A percentile compares a stretch with the other conserved stretches of the same genome.
Evolutionary conservation across 768 basidiomycete species (phyloP).

Genomic region (Mycena galopus): DNA sequence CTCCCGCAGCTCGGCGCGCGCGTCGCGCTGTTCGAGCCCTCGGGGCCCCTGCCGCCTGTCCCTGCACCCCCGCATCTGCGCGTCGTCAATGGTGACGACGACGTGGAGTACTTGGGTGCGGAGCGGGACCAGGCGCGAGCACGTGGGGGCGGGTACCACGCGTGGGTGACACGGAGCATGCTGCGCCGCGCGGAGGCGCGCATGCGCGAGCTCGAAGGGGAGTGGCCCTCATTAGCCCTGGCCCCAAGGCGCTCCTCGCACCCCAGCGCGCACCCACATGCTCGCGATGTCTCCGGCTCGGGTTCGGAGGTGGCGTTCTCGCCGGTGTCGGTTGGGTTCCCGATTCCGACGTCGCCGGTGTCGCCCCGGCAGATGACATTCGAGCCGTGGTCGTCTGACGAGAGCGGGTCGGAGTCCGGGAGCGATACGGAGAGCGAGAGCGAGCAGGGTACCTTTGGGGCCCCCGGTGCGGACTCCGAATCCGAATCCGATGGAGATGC

Average conservation of each 20-base stretch:
- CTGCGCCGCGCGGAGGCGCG: constrained; percentile 59
- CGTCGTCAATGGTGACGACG: constrained; percentile 12
- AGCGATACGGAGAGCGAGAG: constrained; percentile 8
- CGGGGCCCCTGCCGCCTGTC: constrained; percentile 30
- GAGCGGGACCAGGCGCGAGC: neutral
- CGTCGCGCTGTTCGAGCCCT: constrained; percentile 33
- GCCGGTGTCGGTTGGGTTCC: constrained; percentile 19
- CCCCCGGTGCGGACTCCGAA: neutral
- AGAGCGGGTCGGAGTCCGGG: constrained; percentile 16
- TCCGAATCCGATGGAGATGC: neutral
- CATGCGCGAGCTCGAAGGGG: constrained; percentile 53
- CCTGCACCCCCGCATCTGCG: neutral
- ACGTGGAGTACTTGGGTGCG: constrained; percentile 15
- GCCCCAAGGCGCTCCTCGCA: no score
- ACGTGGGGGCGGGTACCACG: constrained; percentile 57
- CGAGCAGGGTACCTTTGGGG: neutral
- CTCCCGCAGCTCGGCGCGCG: constrained; percentile 63
- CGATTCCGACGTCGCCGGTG: constrained; percentile 20
- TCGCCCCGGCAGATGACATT: constrained; percentile 27
- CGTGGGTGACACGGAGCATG: constrained; percentile 69
- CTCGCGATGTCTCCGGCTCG: neutral
- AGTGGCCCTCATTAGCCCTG: no score
- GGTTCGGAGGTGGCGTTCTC: constrained; percentile 11
- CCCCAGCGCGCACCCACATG: no score
- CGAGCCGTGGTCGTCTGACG: constrained; percentile 37